A percentile compares a stretch with the other conserved stretches of the same genome.
Evolutionary conservation across 1,284 basidiomycete species (phyloP).

Genomic region (Megacollybia platyphylla): DNA sequence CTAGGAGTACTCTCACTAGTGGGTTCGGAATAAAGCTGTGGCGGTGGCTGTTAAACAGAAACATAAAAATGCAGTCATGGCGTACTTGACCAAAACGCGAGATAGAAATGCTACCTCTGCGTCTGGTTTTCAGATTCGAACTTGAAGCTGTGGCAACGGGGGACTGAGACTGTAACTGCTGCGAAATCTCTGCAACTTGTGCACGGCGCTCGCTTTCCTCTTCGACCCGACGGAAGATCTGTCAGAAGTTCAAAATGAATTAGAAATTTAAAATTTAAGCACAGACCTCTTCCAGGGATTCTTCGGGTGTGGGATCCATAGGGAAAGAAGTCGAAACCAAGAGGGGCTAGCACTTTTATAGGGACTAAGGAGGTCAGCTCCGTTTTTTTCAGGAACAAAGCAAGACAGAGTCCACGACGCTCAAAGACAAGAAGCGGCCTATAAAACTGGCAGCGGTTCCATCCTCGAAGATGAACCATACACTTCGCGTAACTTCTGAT

Average conservation of each 20-base stretch:
- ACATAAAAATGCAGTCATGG: constrained; percentile 1
- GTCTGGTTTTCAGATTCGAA: constrained; percentile 13
- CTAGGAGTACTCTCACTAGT: constrained; percentile 14
- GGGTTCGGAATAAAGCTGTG: constrained; percentile 13
- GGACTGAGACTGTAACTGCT: constrained; percentile 7
- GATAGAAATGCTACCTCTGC: constrained; percentile 35
- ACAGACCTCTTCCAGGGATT: no score
- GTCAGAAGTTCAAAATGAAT: constrained; percentile 1
- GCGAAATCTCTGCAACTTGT: constrained; percentile 6
- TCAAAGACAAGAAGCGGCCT: no score
- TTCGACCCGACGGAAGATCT: constrained; percentile 46
- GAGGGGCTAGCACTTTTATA: no score
- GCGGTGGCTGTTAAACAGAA: background rate
- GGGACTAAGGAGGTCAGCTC: no score
- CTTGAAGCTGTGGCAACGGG: constrained; percentile 5
- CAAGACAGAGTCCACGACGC: no score
- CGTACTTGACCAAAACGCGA: constrained; percentile 42
- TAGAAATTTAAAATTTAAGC: no score
- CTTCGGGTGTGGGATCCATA: no score
- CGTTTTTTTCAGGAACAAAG: no score
- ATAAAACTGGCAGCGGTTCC: no score
- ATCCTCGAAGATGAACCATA: no score
- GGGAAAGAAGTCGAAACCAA: no score
- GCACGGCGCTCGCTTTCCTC: constrained; percentile 35
- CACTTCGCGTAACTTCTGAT: no score